These are phyloP conservation scores for Pyrenochaeta sp. DNA, from an alignment of 2,329 filamentous ascomycete genomes.

Conservation along the genomic window DNA sequence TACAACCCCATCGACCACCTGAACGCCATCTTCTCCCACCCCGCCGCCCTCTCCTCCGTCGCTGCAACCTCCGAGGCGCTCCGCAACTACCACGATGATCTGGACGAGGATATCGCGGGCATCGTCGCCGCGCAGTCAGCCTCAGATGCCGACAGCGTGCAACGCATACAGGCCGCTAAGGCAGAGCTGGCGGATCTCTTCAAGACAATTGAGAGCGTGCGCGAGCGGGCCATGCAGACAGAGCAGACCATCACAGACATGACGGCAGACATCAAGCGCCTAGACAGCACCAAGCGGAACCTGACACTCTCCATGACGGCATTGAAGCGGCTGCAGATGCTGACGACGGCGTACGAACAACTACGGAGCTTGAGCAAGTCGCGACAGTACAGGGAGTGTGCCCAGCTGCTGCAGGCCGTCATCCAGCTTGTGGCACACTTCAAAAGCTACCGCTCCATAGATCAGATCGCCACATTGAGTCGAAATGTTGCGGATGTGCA, in stretches of 20 bases:
- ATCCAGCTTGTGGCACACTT: constrained; percentile 98
- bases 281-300: constrained; percentile 96
- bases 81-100: constrained; percentile 78
- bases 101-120: constrained; percentile 78
- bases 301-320: constrained; percentile 97
- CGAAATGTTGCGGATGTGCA: constrained; percentile 94
- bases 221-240: constrained; percentile 86
- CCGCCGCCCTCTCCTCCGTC: constrained; percentile 82
- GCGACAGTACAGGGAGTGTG: constrained; percentile 93
- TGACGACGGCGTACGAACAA: constrained; percentile 99
- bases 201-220: constrained; percentile 92
- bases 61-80: constrained; percentile 77
- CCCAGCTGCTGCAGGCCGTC: constrained; percentile 90
- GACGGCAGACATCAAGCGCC: constrained; percentile 97
- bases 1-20: constrained; percentile 94
- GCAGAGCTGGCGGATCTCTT: constrained; percentile 89
- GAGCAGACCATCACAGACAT: constrained; percentile 97
- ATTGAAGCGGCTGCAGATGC: constrained; percentile 95
- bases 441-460: constrained; percentile 96
- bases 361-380: constrained; percentile 82
- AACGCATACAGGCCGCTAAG: constrained; percentile 91
- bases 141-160: constrained; percentile 85
- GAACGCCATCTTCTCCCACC: constrained; percentile 91
- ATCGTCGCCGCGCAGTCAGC: constrained; percentile 80
- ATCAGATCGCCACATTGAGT: constrained; percentile 94